Base-by-base conservation (phyloP, 2,329 filamentous ascomycete species). In the Teratosphaeria zuluensis region DNA sequence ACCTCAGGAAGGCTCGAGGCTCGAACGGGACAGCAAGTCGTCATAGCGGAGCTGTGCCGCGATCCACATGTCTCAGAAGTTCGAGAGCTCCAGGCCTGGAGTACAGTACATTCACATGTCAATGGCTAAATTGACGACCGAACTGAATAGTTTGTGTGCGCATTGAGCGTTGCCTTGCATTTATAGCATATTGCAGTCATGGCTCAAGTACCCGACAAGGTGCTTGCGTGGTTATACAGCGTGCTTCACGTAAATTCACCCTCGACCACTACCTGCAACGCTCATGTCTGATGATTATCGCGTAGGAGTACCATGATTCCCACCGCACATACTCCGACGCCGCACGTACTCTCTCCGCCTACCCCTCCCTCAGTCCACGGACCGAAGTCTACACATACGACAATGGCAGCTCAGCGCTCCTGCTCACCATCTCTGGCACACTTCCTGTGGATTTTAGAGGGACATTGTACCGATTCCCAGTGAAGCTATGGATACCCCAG, bases 371-470 rank as follows among this genome's bases (percentile, higher is more conserved):
- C 24, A 83, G 87, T 8, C 90, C 92, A 30, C 84, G 89, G 66
- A 99, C 94, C 61, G 92, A 97, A 73, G 92, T 97, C 56, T 95
- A 97, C 75, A 97, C 92, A 58, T 95, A 92, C 72, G 88, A 96
- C 66, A 89, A 89, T 79, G 94, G 94, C 68, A 79, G 82, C 64
- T 92, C 91, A 12, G 89, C 91, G 55, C 83, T 99, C 32, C 86
- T 99, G 57, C 80, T 99, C 55, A 89, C 90, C 66, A 81, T 99
- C 56, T 84, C 84, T 46, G 94, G 94, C 64, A 97, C 92, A 3
- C 76, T 99, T 42, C 92, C 94, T n/a, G 92, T 95, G 60, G 80
- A 82, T 66, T 99, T 97, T 76, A 87, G 92, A 68, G 92, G 92
- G 69, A 87, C 84, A 31, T 88, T 86, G 4, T 99, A 97, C 75